Evolutionary conservation across 495 filamentous ascomycete genomes (phyloP).

Genomic region (Talaromyces thailandensis): DNA sequence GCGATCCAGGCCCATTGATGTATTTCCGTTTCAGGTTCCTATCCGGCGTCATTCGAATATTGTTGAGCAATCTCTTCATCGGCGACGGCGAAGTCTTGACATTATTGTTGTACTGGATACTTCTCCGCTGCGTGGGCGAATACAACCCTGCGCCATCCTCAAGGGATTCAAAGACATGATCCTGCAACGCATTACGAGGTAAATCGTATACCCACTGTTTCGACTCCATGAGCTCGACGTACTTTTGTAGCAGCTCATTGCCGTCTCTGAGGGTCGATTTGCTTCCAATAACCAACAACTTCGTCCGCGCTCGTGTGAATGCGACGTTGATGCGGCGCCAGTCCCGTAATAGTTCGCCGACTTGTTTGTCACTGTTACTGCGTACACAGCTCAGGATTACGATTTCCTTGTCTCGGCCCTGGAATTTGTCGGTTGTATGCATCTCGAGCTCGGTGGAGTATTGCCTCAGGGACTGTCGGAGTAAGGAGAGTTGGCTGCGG

Average conservation of each 20-base stretch:
- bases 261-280: slow-evolving; percentile 59
- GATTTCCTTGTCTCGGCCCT: slow-evolving; percentile 90
- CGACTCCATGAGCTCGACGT: slow-evolving; percentile 66
- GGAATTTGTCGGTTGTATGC: slow-evolving; percentile 94
- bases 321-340: slow-evolving; percentile 94
- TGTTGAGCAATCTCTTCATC: not conserved
- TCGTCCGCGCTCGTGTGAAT: slow-evolving; percentile 82
- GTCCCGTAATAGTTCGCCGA: slow-evolving; percentile 85
- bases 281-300: slow-evolving; percentile 81
- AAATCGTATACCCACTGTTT: slow-evolving; percentile 71
- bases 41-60: not conserved
- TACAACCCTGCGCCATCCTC: not conserved
- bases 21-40: slow-evolving; percentile 13
- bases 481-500: slow-evolving; percentile 71
- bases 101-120: not conserved
- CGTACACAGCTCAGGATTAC: slow-evolving; percentile 79
- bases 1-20: not conserved
- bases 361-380: slow-evolving; percentile 66
- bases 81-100: not conserved
- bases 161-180: slow-evolving; percentile 53
- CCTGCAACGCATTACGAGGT: slow-evolving; percentile 48
- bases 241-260: slow-evolving; percentile 66
- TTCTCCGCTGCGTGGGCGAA: slow-evolving; percentile 1
- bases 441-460: slow-evolving; percentile 63
- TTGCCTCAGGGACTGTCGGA: slow-evolving; percentile 45